Conservation (phyloP, 306 rosid species). For the Clitoria ternatea region DNA sequence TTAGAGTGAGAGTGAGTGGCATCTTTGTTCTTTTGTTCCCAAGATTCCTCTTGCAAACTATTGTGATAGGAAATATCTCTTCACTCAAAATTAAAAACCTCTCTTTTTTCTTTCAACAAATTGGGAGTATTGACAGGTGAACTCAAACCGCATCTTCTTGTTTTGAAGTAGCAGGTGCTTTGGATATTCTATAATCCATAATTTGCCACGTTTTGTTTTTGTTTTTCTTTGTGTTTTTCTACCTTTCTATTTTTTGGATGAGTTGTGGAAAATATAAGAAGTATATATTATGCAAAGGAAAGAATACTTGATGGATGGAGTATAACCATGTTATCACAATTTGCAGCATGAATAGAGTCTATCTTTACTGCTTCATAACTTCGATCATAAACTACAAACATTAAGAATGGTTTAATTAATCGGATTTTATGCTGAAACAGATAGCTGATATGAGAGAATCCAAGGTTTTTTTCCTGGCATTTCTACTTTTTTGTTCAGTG, state of each 20-base stretch:
- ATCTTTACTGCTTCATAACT: neutral
- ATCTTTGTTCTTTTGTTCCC: conserved; percentile 19
- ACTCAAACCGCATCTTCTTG: neutral
- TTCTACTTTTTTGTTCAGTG: conserved; percentile 36
- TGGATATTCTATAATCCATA: neutral
- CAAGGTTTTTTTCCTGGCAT: conserved; percentile 31
- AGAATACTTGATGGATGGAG: neutral
- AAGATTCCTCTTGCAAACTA: conserved; percentile 16
- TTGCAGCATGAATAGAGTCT: neutral
- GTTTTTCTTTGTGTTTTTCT: neutral
- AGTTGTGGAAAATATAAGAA: neutral
- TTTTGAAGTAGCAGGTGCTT: neutral
- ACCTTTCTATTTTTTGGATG: neutral
- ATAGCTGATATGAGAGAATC: conserved; percentile 33
- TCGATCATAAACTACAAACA: neutral
- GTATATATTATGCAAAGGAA: neutral
- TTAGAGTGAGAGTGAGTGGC: conserved; percentile 14
- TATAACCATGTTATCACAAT: neutral
- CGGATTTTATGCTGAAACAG: neutral
- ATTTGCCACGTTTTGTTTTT: neutral
- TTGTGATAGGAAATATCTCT: neutral
- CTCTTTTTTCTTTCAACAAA: neutral
- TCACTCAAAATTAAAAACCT: neutral
- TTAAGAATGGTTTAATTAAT: conserved; percentile 4
- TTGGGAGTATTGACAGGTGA: conserved; percentile 1